Evolutionary conservation across 441 rosid genomes (phyloP).

Genomic region (Eugenia klotzschiana): DNA sequence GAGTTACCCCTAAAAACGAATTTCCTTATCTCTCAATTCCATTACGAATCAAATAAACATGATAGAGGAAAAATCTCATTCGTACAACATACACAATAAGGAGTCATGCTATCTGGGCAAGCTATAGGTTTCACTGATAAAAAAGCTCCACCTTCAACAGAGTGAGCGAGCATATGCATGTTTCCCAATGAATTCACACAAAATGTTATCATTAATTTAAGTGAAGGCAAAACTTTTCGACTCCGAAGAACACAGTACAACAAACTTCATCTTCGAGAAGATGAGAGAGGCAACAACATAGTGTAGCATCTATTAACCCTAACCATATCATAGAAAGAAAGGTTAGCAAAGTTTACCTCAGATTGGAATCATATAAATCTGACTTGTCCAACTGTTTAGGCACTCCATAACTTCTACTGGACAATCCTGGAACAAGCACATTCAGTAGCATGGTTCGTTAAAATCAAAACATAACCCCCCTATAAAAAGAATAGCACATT

Average conservation of each 20-base stretch:
- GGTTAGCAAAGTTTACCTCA: conserved; percentile 20
- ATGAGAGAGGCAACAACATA: background rate
- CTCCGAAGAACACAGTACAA: background rate
- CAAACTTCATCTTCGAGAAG: background rate
- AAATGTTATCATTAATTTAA: background rate
- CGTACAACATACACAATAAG: background rate
- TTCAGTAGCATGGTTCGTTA: background rate
- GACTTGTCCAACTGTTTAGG: conserved; percentile 20
- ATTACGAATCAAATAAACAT: background rate
- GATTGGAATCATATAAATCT: conserved; percentile 10
- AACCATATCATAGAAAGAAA: background rate
- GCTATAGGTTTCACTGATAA: background rate
- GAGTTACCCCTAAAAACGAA: background rate
- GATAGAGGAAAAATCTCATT: background rate
- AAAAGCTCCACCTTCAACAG: background rate
- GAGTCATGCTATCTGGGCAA: background rate
- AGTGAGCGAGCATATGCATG: background rate
- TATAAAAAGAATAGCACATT: background rate
- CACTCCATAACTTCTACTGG: conserved; percentile 25
- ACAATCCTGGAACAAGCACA: conserved; percentile 35
- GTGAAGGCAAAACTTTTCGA: background rate
- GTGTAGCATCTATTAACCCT: background rate
- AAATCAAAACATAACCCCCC: background rate
- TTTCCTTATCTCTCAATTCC: background rate
- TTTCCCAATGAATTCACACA: background rate